phyloP scores from a whole-genome alignment of 2,329 filamentous ascomycete species.

The Cryphonectria carpinicola region DNA sequence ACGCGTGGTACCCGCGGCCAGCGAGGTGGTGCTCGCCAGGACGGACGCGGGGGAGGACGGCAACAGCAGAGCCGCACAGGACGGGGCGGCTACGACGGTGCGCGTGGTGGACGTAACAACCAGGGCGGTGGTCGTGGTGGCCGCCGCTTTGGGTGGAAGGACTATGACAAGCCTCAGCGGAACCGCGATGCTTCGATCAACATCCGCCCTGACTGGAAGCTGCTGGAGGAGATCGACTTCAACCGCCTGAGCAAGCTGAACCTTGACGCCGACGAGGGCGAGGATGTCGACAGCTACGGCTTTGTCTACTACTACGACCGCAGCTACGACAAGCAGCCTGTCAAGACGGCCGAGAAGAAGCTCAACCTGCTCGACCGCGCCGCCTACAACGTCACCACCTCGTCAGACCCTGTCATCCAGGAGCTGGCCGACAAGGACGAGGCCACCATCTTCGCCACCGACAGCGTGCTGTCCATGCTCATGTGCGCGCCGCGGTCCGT shows the following conservation, averaged over 20 bases:
- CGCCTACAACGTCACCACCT: slow-evolving; percentile 97
- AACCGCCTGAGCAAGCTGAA: slow-evolving; percentile 94
- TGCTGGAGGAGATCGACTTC: slow-evolving; percentile 99
- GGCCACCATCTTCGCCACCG: slow-evolving; percentile 94
- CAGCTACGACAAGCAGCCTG: slow-evolving; percentile 88
- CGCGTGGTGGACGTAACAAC: slow-evolving; percentile 27
- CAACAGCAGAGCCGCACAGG: slow-evolving; percentile 62
- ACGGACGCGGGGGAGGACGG: slow-evolving; percentile 62
- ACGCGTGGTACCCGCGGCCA: slow-evolving; percentile 85
- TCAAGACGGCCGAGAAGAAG: slow-evolving; percentile 86
- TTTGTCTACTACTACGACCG: slow-evolving; percentile 99
- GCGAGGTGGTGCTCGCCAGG: slow-evolving; percentile 61
- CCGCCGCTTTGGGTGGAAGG: slow-evolving; percentile 95
- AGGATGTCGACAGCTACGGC: slow-evolving; percentile 93
- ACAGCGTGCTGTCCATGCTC: slow-evolving; percentile 97
- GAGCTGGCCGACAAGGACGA: slow-evolving; percentile 95
- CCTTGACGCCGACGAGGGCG: slow-evolving; percentile 90
- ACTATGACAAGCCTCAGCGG: slow-evolving; percentile 96
- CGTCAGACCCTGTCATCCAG: slow-evolving; percentile 94
- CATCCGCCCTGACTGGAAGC: slow-evolving; percentile 92
- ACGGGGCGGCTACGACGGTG: slow-evolving; percentile 58
- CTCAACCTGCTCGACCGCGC: slow-evolving; percentile 89
- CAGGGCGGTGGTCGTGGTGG: slow-evolving; percentile 69
- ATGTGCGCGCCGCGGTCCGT: slow-evolving; percentile 98
- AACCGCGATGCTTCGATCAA: slow-evolving; percentile 96